Base-by-base conservation (phyloP, 2,329 filamentous ascomycete genomes). In the Penicillium sp. region DNA sequence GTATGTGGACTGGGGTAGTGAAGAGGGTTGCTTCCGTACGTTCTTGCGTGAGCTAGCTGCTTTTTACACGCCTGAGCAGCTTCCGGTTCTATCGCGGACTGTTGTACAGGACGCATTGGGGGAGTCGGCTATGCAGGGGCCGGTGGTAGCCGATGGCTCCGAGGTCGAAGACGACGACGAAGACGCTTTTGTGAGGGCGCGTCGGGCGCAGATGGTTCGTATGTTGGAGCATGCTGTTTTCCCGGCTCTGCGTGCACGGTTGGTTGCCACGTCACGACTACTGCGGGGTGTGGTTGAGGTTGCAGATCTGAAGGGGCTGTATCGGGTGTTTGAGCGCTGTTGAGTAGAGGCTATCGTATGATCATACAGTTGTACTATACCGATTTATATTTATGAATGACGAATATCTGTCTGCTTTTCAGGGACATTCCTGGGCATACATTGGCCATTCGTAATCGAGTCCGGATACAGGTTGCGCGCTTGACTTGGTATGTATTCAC, bases 301-400 rank as follows among this genome's bases (percentile, higher is more conserved):
- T 46, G 93, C 94, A 2, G 91, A 95, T 75, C 73, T 97, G 56
- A 97, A 96, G 73, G 91, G 92, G 0, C 70, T 99, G 55, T 99
- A 99, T 73, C 80, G 90, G 44, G 92, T 97, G 3, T 99, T 99
- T 79, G 94, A 99, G 75, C 80, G 94, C 52, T 97, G 94, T 72
- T 97, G 72, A 83, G 21, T 8, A 23, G 18, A 21, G 6, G 29
- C 1, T 23, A 32, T 31, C 10, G 16, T 49, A 27, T 4, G 16
- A 37, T 47, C 23, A 25, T 35, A 41, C 39, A n/a, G 27, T 8
- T 45, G 21, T 50, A 40, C 32, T 16, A 10, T 38, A 44, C 13
- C 18, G 10, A 9, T 32, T 37, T 21, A 31, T 35, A 37, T 37
- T 44, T 29, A 53, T 37, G 45, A 54, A 38, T 49, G 25, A 54